These are phyloP conservation scores for Phellinidium pouzarii DNA, from an alignment of 1,284 basidiomycete species.

Conservation along the genomic window DNA sequence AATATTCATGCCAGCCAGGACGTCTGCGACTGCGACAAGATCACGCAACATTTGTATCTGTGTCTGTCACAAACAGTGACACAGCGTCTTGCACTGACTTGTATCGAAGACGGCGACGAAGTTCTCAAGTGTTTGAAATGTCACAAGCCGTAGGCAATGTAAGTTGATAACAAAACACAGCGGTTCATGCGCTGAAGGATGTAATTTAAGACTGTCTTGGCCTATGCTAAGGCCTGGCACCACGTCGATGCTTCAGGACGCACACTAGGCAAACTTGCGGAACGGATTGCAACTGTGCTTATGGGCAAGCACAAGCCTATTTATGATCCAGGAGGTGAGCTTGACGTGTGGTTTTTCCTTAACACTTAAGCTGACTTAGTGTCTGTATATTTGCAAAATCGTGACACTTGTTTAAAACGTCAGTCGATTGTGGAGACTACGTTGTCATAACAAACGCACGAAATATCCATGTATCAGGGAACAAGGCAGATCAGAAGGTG, in stretches of 20 bases:
- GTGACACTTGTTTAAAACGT: neutral
- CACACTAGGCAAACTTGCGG: conserved; percentile 87
- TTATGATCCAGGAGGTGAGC: conserved; percentile 83
- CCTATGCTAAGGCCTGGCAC: conserved; percentile 93
- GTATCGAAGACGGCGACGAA: neutral
- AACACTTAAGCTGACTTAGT: neutral
- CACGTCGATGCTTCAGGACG: conserved; percentile 89
- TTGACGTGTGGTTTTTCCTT: neutral
- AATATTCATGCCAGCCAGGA: too few species aligned
- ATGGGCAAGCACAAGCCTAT: conserved; percentile 99
- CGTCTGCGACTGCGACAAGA: too few species aligned
- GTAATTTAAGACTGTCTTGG: conserved; percentile 78
- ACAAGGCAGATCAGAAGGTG: conserved; percentile 82
- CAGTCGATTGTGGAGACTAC: conserved; percentile 96
- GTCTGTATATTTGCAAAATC: neutral
- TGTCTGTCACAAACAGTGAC: neutral
- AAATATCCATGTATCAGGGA: conserved; percentile 83
- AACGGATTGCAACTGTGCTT: conserved; percentile 87
- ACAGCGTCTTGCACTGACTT: neutral
- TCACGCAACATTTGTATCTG: too few species aligned
- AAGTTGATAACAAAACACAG: neutral
- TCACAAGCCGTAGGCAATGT: conserved; percentile 27
- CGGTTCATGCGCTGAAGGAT: neutral
- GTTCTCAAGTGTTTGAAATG: conserved; percentile 15
- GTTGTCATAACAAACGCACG: conserved; percentile 92